Evolutionary conservation across 495 filamentous ascomycete genomes (phyloP), one percentile per base, ranked within the genome.

Genomic region (Penicillium turbatum): DNA sequence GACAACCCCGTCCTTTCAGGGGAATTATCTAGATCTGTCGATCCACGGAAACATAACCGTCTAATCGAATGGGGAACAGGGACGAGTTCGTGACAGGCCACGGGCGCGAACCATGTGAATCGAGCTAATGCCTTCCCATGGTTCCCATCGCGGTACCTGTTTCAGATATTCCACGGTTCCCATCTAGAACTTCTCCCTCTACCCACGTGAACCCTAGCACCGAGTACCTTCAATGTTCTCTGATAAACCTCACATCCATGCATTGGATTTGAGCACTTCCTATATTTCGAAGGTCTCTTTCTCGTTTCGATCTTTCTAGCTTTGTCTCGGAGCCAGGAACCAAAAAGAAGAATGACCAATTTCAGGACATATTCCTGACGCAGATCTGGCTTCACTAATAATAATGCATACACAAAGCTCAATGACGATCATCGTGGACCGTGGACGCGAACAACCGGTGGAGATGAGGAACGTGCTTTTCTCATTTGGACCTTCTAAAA

Each of bases 391-490:
- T 30, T 19, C 17, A 35, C 32, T 27, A 3, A 29, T 27, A 30
- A 43, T 7, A 13, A 44, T 44, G 16, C 13, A 27, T 27, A 16
- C 7, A 5, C 27, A 13, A 7, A 8, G 24, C 40, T 29, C n/a
- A 35, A 48, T 48, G 37, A 51, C 21, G 49, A 51, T 51, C 49
- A 42, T 41, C 37, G 9, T 39, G 21, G 48, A 39, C 35, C 37
- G 9, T 39, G 21, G 48, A 39, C 35, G 21, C 49, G 49, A 51
- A 51, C 39, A 13, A 31, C 38, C 27, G 39, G 29, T 34, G 26
- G 38, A 21, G 7, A 39, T 41, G 39, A 24, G 24, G 40, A 30
- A 44, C 41, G 26, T 31, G 27, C 41, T 44, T 12, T 24, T 2
- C 4, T 1, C 12, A 26, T 7, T 50, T 37, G 11, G 9, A 29